Evolutionary conservation across 257 asterid species (phyloP).

Genomic region (Solanum microdontum): DNA sequence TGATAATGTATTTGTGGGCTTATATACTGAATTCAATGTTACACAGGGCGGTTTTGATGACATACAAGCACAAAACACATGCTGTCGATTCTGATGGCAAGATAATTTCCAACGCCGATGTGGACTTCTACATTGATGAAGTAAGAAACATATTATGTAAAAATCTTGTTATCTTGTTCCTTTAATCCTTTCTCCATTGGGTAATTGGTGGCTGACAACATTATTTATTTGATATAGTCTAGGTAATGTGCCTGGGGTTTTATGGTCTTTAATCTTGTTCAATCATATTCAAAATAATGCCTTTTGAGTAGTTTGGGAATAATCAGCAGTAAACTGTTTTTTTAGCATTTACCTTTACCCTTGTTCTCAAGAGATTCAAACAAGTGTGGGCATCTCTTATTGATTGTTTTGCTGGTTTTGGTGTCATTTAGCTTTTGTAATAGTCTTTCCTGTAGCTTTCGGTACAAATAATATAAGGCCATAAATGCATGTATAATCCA

Average conservation of each 20-base stretch:
- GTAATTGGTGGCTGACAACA: neutral
- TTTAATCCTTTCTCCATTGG: neutral
- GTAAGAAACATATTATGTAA: constrained; percentile 31
- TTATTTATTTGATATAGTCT: neutral
- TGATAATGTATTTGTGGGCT: neutral
- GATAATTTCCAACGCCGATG: constrained; percentile 64
- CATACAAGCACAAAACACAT: constrained; percentile 95
- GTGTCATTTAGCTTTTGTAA: neutral
- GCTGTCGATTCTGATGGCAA: constrained; percentile 68
- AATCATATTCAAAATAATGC: neutral
- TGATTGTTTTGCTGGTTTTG: neutral
- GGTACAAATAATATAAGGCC: no score
- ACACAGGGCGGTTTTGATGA: constrained; percentile 81
- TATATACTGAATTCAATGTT: neutral
- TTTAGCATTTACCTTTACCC: neutral
- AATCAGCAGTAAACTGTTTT: neutral
- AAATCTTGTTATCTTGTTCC: neutral
- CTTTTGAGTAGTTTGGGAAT: neutral
- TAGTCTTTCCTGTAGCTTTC: neutral
- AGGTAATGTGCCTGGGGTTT: neutral
- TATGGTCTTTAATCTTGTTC: neutral
- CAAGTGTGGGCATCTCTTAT: neutral
- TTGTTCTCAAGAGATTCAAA: neutral
- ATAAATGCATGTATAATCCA: neutral
- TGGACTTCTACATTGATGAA: constrained; percentile 75